Evolutionary conservation across 208 protist species (phyloP), one percentile per base, ranked within the genome.

Genomic region (Wallacemonas collosoma): DNA sequence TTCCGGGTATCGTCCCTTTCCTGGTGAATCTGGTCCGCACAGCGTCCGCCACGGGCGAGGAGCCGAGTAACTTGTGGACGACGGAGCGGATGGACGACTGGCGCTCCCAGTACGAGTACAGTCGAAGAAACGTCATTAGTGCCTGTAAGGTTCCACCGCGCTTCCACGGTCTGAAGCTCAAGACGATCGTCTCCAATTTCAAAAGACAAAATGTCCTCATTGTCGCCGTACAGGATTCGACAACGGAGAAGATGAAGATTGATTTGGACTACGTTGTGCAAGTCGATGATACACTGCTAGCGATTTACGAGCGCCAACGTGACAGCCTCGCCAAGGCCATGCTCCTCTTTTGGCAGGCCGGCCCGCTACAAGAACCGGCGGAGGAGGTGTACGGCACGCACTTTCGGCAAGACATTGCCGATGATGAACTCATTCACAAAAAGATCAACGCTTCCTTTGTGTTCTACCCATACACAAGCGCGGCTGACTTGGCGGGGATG

Each of bases 1-100:
- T 96, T 14, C 91, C 91, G 2, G 91, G 91, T 4, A 85, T 96
- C 38, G 75, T 91, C 2, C 91, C 91, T 0, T 96, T 96, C 71
- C 75, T 96, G 40, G 91, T 96, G 39, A 96, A 96, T 66, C 69
- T 96, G 15, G 84, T 94, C 17, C 87, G 89, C 11, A 93, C 80
- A 3, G 84, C 91, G 6, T 91, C 83, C 69, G 78, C 81, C 3
- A 51, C 78, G 14, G 88, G 88, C 2, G 71, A 56, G 67, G 82
- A 89, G 58, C 83, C 88, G 43, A 53, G 77, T 14, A 62, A 75
- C 17, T 63, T 93, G 36, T 94, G 87, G 88, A 79, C 69, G 2
- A 70, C 82, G 47, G 71, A 77, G 36, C 74, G 83, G 38, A 80
- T 91, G 44, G 65, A 87, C 41, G 85, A 94, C 73, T 96, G 91